Percentiles rank a stretch among this genome's conserved stretches.
Conservation (phyloP, 208 protist genomes). For the Trypanosoma vivax region DNA sequence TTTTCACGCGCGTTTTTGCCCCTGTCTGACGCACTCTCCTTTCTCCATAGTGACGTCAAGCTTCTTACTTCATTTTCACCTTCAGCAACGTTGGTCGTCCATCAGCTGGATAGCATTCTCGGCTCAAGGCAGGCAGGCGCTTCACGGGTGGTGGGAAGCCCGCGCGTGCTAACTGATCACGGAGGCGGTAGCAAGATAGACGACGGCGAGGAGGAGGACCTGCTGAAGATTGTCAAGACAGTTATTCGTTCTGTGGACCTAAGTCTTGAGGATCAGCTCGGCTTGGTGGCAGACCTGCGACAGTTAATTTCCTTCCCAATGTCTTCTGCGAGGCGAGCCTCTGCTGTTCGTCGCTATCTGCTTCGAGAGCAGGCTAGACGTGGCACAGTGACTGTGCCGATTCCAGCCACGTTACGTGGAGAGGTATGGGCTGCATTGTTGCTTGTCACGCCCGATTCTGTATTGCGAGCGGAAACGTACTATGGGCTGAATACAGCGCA, state of each 20-base stretch:
- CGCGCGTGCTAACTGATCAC: no score
- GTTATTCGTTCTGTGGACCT: constrained; percentile 27
- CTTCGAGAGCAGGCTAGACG: constrained; percentile 2
- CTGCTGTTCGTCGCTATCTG: constrained; percentile 23
- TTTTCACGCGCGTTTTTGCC: constrained; percentile 14
- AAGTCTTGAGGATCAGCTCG: constrained; percentile 28
- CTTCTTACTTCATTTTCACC: constrained; percentile 9
- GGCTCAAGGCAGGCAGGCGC: constrained; percentile 5
- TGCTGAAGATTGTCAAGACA: constrained; percentile 16
- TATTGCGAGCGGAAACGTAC: constrained; percentile 12
- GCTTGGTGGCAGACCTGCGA: constrained; percentile 22
- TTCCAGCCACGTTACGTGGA: constrained; percentile 79
- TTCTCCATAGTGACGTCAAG: constrained; percentile 4
- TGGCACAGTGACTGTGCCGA: constrained; percentile 9
- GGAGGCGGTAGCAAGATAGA: neutral
- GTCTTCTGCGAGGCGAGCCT: neutral
- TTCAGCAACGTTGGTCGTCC: neutral
- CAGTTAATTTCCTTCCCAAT: constrained; percentile 1
- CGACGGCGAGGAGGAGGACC: neutral
- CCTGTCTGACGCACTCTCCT: constrained; percentile 1
- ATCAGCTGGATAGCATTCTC: constrained; percentile 15
- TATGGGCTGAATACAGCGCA: constrained; percentile 15
- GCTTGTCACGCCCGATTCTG: constrained; percentile 34
- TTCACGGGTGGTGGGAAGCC: neutral
- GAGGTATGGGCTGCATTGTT: constrained; percentile 88